Evolutionary conservation across 306 rosid genomes (phyloP).

Genomic region (Hylodesmum podocarpum): DNA sequence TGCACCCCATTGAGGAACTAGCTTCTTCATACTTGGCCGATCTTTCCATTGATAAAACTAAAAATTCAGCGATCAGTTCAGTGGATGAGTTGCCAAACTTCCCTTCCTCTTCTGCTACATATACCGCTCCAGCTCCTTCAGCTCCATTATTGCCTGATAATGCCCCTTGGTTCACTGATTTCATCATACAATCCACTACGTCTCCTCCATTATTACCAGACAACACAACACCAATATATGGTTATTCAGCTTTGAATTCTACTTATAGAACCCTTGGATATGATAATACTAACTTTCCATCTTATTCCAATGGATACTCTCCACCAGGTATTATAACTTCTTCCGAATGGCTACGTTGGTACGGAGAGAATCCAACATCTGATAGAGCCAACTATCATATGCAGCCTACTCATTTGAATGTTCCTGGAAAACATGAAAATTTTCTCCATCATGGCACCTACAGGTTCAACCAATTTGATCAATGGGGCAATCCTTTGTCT

Average conservation of each 20-base stretch:
- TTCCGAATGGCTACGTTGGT: neutral
- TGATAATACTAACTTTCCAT: neutral
- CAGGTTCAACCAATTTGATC: conserved; percentile 3
- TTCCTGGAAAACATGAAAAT: neutral
- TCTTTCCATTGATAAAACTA: neutral
- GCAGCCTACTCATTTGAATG: neutral
- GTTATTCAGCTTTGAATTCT: neutral
- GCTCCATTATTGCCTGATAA: conserved; percentile 7
- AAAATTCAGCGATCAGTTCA: neutral
- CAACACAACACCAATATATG: neutral
- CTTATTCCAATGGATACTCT: neutral
- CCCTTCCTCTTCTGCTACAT: neutral
- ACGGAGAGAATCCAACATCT: neutral
- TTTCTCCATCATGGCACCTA: neutral
- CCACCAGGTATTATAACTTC: neutral
- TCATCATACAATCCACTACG: neutral
- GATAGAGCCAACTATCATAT: neutral
- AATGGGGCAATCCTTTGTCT: neutral
- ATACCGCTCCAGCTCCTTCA: neutral
- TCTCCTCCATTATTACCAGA: neutral
- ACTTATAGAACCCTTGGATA: neutral
- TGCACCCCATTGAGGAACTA: conserved; percentile 8
- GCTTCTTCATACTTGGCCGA: neutral
- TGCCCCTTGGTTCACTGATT: neutral
- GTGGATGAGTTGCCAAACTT: neutral